Evolutionary conservation across 179 eudicot species (phyloP), one percentile per base, ranked within the genome.

Genomic region (Gypsophila paniculata): DNA sequence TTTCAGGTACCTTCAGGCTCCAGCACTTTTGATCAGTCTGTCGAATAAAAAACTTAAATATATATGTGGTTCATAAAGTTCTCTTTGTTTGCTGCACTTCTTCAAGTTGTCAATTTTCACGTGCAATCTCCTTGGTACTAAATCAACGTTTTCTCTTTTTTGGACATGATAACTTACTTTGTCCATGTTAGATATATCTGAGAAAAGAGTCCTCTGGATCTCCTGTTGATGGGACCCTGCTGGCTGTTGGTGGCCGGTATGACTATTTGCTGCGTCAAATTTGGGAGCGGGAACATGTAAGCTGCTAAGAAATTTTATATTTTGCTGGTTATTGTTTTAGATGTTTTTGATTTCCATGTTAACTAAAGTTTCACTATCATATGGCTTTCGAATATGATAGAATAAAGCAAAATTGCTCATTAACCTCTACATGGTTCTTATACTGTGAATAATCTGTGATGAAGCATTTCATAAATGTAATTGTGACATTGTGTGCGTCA

Each of bases 201-300:
- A 80, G 88, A 76, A 91, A 88, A 72, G 98, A 86, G 54, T 85
- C 83, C 49, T 75, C 89, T 80, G 90, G 91, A 48, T 75, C 96
- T 63, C 85, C 86, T n/a, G 70, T 76, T 73, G 88, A 94, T 75
- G 96, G 96, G 61, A 87, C 88, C 72, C 80, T 94, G 79, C 85
- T 94, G 58, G 96, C 97, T 70, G 79, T 90, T 76, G 99, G 99
- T 54, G 99, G 99, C 77, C 94, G 99, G n/a, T 94, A 91, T 79
- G 93, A 91, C 77, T 77, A 86, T 75, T 73, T 91, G 77, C 83
- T 94, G 77, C 88, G 72, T 70, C 84, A 78, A 61, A 72, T 84
- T 72, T 83, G 92, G 86, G 77, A 79, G 77, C 77, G 74, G 78
- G 84, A 84, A 76, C 76, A 89, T 80, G 98, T 91, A 82, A 54